A percentile compares a stretch with the other conserved stretches of the same genome.
Conservation (phyloP, 306 rosid species). For the Prunus kanzakura region DNA sequence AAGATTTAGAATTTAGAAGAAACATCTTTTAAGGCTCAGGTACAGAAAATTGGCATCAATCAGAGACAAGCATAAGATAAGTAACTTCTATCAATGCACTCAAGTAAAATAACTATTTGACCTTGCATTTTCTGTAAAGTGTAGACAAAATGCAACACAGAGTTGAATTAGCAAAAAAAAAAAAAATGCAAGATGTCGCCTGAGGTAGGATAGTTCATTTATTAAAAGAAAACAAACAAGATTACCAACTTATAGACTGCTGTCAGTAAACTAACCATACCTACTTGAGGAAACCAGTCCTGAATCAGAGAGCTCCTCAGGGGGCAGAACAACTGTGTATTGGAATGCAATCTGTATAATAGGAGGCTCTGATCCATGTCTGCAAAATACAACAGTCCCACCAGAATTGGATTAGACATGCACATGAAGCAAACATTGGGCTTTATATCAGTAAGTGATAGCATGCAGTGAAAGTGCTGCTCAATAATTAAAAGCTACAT, state of each 20-base stretch:
- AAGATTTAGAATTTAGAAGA: background rate
- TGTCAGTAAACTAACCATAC: conserved; percentile 37
- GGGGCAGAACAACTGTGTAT: conserved; percentile 85
- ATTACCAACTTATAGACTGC: background rate
- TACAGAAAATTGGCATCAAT: background rate
- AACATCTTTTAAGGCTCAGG: background rate
- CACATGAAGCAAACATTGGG: conserved; percentile 5
- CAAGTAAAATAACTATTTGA: background rate
- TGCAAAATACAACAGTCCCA: conserved; percentile 26
- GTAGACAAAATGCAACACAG: background rate
- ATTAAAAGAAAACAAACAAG: background rate
- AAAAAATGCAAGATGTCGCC: background rate
- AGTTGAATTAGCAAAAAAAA: background rate
- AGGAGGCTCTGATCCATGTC: conserved; percentile 74
- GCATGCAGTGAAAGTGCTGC: conserved; percentile 1
- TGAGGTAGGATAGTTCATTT: background rate
- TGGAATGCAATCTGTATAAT: conserved; percentile 88
- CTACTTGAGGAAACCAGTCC: conserved; percentile 53
- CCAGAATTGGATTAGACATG: conserved; percentile 22
- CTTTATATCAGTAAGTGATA: background rate
- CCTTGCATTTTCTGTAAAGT: background rate
- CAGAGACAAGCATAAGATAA: background rate
- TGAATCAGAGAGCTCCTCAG: conserved; percentile 61
- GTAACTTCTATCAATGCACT: background rate
- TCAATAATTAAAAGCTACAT: background rate